Base-by-base conservation (phyloP, 371 early-diverging fungal genomes). In the Blakeslea trispora region DNA sequence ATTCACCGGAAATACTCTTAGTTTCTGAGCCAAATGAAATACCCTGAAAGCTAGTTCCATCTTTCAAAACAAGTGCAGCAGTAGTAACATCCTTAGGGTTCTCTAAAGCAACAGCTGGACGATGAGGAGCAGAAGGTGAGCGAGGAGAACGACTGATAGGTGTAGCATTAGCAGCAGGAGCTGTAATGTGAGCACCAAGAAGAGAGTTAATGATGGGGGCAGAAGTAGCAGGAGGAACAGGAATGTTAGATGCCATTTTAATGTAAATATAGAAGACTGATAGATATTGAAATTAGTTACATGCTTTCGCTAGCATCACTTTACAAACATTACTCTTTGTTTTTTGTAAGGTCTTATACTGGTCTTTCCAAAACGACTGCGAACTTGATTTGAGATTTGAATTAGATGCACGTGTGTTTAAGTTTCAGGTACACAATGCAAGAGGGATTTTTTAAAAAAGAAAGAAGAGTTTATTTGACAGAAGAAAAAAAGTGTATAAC, bases 11-110 rank as follows among this genome's bases (percentile, higher is more conserved):
- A 49, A 96, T 86, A 44, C 91, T 88, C 57, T 83, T 76, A 5
- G 44, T 14, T 78, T 93, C 93, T 7, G 95, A 88, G 56, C 98
- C 98, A 72, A 97, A 98, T 7, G 96, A 95, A 66, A 91, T 81
- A 66, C 97, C 98, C 64, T 92, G 86, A 73, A 79, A 90, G 48
- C 87, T 80, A 37, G 91, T 78, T 39, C 96, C 97, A 74, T 97
- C 95, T 61, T 92, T 75, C 54, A 97, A 84, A 17, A 86, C 85
- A 61, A 92, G 72, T 13, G 91, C 76, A 22, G 90, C 91, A 43
- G 77, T 69, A 18, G 82, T 78, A 23, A 75, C 79, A 50, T 74
- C 64, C 48, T 76, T 80, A 35, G 53, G 53, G 1, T 78, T 71
- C 44, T 79, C 79, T 22, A 72, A 61, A 46, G 82, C 83, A 32